Percentiles rank a stretch among this genome's conserved stretches.
Evolutionary conservation across 2,329 filamentous ascomycete species (phyloP).

Genomic region (Aschersonia sp.): DNA sequence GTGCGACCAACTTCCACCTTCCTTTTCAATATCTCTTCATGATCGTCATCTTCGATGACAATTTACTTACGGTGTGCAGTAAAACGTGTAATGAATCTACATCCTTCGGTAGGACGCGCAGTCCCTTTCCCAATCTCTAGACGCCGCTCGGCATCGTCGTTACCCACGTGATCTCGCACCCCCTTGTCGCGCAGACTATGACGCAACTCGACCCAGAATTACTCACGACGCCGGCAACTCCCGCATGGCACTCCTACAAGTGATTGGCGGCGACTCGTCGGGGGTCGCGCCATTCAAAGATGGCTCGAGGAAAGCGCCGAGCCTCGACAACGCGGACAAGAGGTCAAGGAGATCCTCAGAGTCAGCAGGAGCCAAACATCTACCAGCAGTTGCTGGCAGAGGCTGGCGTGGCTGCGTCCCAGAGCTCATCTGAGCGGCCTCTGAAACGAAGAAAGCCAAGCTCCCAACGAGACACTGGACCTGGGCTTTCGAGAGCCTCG

Average conservation of each 20-base stretch:
- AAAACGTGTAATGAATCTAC: too few species aligned
- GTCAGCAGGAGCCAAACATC: constrained; percentile 19
- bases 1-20: too few species aligned
- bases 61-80: too few species aligned
- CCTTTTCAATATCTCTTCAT: too few species aligned
- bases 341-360: constrained; percentile 4
- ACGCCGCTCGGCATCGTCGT: too few species aligned
- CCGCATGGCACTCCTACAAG: neutral
- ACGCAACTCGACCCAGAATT: constrained; percentile 4
- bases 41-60: too few species aligned
- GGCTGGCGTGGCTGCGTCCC: constrained; percentile 22
- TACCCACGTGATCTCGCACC: constrained; percentile 9
- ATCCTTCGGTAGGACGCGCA: too few species aligned
- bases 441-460: constrained; percentile 21
- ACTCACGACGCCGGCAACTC: neutral
- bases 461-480: neutral
- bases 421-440: constrained; percentile 21
- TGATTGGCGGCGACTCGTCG: neutral
- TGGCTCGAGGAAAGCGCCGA: constrained; percentile 17
- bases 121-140: neutral
- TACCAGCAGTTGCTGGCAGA: constrained; percentile 35
- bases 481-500: too few species aligned
- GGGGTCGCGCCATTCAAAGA: constrained; percentile 7
- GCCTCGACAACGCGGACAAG: constrained; percentile 10
- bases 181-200: constrained; percentile 4